Base-by-base conservation (phyloP, 2,329 filamentous ascomycete species). In the Aspergillus novofumigatus region DNA sequence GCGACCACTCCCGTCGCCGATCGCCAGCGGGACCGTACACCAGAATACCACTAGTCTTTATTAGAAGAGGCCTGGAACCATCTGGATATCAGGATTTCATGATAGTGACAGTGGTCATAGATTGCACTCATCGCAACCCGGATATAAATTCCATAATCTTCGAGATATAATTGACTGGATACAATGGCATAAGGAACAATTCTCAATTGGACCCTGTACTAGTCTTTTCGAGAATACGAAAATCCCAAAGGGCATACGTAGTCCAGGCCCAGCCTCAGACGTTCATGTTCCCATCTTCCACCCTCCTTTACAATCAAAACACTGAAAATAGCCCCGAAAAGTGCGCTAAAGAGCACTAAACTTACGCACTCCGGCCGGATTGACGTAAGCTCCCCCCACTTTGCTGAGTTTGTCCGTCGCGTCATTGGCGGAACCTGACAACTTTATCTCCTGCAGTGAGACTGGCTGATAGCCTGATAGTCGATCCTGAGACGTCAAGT, bases 351-450 rank as follows among this genome's bases (percentile, higher is more conserved):
- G 47, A 14, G 17, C 23, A 50, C 26, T 50, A 42, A 48, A 55
- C 29, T 49, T 38, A 55, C 50, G 21, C 21, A 14, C 54, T 54
- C 58, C 55, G 49, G 54, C 14, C 44, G 49, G 26, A 53, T 59
- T 62, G 60, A 65, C 63, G 63, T 64, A 65, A 64, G 63, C 63
- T 60, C 49, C 14, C 55, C 55, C 51, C 52, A 56, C 57, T 45
- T 29, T 53, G 26, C 55, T 57, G 44, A 56, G 9, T 25, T 20
- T 3, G 25, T 25, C 32, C 21, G 2, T 32, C 14, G 1, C 28
- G 4, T 59, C 49, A 65, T 65, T 65, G 62, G 62, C 21, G 25
- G 20, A 47, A 20, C 11, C 26, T 25, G 44, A 14, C 21, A 47
- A 23, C 23, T 23, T 47, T 14, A 21, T 47, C 42, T 45, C 42